These are phyloP conservation scores for Singerocomus inundabilis DNA, from an alignment of 1,284 basidiomycete species.

Conservation along the genomic window DNA sequence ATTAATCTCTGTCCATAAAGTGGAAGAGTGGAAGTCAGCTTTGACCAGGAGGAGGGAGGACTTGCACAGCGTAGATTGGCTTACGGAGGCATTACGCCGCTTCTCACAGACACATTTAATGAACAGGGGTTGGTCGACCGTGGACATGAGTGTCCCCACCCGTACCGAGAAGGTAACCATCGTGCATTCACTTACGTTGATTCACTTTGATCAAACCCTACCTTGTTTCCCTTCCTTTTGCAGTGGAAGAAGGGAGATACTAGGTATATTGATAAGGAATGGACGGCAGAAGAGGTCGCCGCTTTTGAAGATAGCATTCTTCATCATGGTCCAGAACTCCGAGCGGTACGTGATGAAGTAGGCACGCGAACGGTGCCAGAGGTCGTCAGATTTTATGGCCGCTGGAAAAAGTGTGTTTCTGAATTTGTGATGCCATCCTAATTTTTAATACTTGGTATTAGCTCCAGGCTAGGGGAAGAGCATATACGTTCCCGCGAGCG, in stretches of 20 bases:
- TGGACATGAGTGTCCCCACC: conserved; percentile 59
- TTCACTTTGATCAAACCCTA: conserved; percentile 6
- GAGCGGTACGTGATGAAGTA: conserved; percentile 74
- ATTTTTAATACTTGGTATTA: conserved; percentile 30
- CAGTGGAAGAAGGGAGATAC: conserved; percentile 77
- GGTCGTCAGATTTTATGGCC: conserved; percentile 80
- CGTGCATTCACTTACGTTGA: background rate
- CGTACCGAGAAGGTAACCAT: conserved; percentile 59
- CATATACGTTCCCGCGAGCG: conserved; percentile 51
- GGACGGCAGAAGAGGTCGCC: conserved; percentile 67
- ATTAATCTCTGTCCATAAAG: conserved; percentile 37
- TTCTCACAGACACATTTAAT: conserved; percentile 62
- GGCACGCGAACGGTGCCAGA: conserved; percentile 69
- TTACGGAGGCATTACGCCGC: conserved; percentile 68
- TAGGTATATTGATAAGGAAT: conserved; percentile 66
- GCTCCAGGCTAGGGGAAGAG: conserved; percentile 64
- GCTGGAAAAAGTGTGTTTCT: conserved; percentile 76
- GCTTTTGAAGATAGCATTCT: conserved; percentile 76
- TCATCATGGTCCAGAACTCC: conserved; percentile 74
- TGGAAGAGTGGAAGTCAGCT: conserved; percentile 56
- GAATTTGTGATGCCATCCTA: conserved; percentile 3
- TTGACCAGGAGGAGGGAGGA: conserved; percentile 52
- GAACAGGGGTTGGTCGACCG: conserved; percentile 52
- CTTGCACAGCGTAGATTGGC: conserved; percentile 67
- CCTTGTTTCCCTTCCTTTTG: background rate